Evolutionary conservation across 805 yeast genomes (phyloP).

Genomic region (Candida lessepsii): DNA sequence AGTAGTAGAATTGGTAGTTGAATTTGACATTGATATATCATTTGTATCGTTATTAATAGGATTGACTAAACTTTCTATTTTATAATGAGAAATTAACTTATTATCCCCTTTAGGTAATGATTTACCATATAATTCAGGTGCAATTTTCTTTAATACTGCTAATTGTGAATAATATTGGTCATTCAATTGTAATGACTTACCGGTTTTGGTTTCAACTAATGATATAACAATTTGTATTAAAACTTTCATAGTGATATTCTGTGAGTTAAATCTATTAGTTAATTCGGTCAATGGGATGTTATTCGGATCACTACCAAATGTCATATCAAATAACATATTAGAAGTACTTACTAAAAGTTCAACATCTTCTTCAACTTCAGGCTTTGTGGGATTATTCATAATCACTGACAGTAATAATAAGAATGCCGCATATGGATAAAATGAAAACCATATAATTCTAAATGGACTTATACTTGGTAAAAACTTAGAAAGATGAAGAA

Average conservation of each 20-base stretch:
- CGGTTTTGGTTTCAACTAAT: slow-evolving; percentile 9
- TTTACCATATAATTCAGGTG: slow-evolving; percentile 12
- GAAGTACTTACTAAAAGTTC: slow-evolving; percentile 20
- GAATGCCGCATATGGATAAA: slow-evolving; percentile 28
- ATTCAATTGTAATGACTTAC: background rate
- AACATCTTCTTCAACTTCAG: slow-evolving; percentile 22
- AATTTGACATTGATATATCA: too few species aligned
- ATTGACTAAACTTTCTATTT: slow-evolving; percentile 4
- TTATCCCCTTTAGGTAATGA: background rate
- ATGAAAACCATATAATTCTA: slow-evolving; percentile 19
- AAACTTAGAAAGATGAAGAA: slow-evolving; percentile 23
- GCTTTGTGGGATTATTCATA: slow-evolving; percentile 20
- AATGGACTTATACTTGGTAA: slow-evolving; percentile 16
- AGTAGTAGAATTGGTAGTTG: background rate
- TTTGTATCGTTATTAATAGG: too few species aligned
- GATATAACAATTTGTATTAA: slow-evolving; percentile 10
- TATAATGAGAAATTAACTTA: slow-evolving; percentile 1
- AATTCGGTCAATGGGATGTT: background rate
- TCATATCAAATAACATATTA: slow-evolving; percentile 10
- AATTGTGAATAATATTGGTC: slow-evolving; percentile 6
- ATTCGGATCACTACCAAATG: slow-evolving; percentile 2
- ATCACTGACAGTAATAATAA: slow-evolving; percentile 25
- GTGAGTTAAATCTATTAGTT: slow-evolving; percentile 1
- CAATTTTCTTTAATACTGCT: slow-evolving; percentile 7
- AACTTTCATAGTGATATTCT: slow-evolving; percentile 13